phyloP scores from a whole-genome alignment of 441 rosid species.

The Eugenia klotzschiana region DNA sequence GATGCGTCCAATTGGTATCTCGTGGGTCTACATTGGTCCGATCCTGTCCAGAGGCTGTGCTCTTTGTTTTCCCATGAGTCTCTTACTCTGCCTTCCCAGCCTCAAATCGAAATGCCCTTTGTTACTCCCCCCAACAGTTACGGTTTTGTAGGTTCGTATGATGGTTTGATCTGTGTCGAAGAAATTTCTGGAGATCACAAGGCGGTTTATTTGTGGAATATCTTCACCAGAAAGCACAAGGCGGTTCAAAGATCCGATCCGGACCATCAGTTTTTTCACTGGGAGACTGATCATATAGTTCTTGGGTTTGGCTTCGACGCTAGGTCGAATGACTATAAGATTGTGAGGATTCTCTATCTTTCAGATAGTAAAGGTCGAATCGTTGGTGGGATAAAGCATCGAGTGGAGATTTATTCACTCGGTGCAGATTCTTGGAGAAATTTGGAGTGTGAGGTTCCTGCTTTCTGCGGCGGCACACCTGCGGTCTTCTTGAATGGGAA shows the following conservation, averaged over 20 bases:
- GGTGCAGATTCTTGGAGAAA: background rate
- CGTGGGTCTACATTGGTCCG: background rate
- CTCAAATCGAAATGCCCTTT: background rate
- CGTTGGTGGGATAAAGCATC: background rate
- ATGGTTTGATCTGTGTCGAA: background rate
- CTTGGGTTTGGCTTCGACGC: background rate
- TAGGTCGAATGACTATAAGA: background rate
- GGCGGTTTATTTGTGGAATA: background rate
- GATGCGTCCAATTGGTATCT: background rate
- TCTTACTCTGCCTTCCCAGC: background rate
- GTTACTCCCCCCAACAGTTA: background rate
- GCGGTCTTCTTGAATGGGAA: background rate
- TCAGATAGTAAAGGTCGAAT: background rate
- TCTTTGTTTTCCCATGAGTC: background rate
- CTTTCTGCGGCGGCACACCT: fast-evolving
- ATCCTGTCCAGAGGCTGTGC: background rate
- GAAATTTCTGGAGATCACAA: fast-evolving
- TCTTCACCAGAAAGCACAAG: background rate
- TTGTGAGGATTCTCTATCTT: background rate
- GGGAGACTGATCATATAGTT: background rate
- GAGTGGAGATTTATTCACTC: background rate
- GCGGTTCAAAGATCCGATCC: fast-evolving
- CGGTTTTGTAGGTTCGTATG: background rate
- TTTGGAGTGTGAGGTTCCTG: background rate
- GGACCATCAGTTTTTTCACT: background rate